phyloP scores from a whole-genome alignment of 1,139 yeast species.

The Fermentozyma sake region DNA sequence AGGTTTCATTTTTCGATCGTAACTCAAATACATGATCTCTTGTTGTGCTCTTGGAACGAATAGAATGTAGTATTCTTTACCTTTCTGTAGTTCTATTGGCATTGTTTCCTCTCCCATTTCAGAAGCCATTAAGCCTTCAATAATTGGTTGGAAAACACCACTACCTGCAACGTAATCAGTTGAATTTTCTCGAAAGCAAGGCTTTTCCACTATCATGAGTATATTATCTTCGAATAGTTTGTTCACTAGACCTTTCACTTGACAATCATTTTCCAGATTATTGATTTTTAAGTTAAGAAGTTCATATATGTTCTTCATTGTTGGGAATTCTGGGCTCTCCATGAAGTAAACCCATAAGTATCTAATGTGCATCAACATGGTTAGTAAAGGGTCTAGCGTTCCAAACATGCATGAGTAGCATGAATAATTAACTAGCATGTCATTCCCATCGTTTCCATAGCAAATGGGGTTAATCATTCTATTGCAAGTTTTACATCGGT shows the following conservation, averaged over 20 bases:
- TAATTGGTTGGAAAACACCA: constrained; percentile 8
- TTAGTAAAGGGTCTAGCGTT: constrained; percentile 7
- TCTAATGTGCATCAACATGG: constrained; percentile 13
- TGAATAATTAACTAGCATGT: constrained; percentile 2
- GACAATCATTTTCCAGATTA: constrained; percentile 1
- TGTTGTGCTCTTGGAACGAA: constrained; percentile 13
- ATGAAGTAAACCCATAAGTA: constrained; percentile 14
- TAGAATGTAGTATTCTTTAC: constrained; percentile 8
- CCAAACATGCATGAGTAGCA: constrained; percentile 16
- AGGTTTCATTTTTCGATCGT: constrained; percentile 5
- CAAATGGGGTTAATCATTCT: constrained; percentile 12
- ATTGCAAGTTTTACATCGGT: no score
- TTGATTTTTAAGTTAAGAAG: constrained; percentile 3
- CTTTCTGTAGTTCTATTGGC: constrained; percentile 6
- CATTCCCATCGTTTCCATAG: constrained; percentile 10
- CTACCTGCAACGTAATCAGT: constrained; percentile 9
- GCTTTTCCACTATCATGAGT: constrained; percentile 7
- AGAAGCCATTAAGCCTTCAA: constrained; percentile 6
- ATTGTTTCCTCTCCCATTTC: no score
- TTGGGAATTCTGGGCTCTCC: constrained; percentile 11
- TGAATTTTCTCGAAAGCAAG: constrained; percentile 6
- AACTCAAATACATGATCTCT: constrained; percentile 5
- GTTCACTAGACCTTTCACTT: constrained; percentile 9
- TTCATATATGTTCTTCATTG: constrained; percentile 8
- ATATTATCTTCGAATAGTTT: constrained; percentile 13